A percentile compares a stretch with the other conserved stretches of the same genome.
Conservation (phyloP, 345 rosid genomes). For the Cardamine occulta region DNA sequence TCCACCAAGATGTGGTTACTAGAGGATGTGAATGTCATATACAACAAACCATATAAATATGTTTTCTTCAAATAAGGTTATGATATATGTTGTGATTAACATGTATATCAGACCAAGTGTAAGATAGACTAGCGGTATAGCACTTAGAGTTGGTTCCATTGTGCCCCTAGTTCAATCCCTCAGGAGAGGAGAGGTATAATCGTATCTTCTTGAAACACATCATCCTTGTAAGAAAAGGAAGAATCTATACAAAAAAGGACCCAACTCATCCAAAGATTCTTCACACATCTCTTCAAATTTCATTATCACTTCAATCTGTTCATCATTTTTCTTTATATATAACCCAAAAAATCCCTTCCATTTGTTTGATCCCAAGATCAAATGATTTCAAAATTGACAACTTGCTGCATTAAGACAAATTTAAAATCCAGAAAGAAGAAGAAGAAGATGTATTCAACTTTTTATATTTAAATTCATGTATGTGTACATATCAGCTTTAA, state of each 20-base stretch:
- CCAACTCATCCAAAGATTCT: conserved; percentile 59
- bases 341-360: conserved; percentile 70
- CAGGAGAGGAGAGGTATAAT: too few species aligned
- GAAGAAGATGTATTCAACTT: too few species aligned
- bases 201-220: conserved; percentile 79
- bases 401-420: too few species aligned
- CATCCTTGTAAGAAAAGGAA: conserved; percentile 67
- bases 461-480: too few species aligned
- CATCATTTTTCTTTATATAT: conserved; percentile 66
- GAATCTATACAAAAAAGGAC: conserved; percentile 67
- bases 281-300: conserved; percentile 89
- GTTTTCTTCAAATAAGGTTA: not conserved
- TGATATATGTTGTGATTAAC: not conserved
- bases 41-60: not conserved
- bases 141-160: too few species aligned
- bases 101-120: not conserved
- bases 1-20: conserved; percentile 25
- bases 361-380: not conserved
- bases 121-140: too few species aligned
- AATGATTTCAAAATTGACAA: too few species aligned
- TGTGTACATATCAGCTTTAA: too few species aligned
- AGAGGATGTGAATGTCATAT: not conserved
- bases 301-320: conserved; percentile 88
- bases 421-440: too few species aligned
- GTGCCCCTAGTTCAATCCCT: too few species aligned